Evolutionary conservation across 2,329 filamentous ascomycete species (phyloP), one percentile per base, ranked within the genome.

Genomic region (Alternaria hordeiaustralica): DNA sequence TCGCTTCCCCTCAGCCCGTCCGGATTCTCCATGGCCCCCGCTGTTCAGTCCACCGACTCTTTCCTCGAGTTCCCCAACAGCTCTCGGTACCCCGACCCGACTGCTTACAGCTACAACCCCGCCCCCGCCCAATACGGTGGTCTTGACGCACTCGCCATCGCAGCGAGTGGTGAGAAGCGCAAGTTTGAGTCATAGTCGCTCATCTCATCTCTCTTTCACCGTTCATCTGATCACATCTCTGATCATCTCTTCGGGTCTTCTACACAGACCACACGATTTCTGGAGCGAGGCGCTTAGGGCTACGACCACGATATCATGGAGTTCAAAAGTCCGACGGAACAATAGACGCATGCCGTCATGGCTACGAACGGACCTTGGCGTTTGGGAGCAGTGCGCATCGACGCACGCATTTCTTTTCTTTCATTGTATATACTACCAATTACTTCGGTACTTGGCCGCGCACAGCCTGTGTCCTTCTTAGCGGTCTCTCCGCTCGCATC

Each of bases 331-430:
- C 62, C 36, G 44, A 58, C 62, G 63, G 62, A 71, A 71, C 55
- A 78, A 76, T 77, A 79, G 77, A 80, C 77, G 77, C 77, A 77
- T 75, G 78, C 78, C 75, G 75, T 79, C 78, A 79, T 67, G 78
- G 78, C 78, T 79, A 80, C 69, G 71, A 79, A 66, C 54, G 65
- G 60, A 63, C 67, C 36, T 55, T 58, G 67, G 69, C 57, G 67
- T 71, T 69, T 54, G 60, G 47, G 58, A 57, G 59, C 44, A 46
- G 18, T 26, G 67, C 58, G 47, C 26, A 57, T 55, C 61, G 23
- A 26, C 64, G 55, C 58, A 64, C 50, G 55, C 60, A 50, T 68
- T 61, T 61, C 43, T 47, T 65, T 58, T 63, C 64, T 54, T 63
- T 47, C 15, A 26, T 12, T 63, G 56, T 72, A 67, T 67, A 72